Percentiles rank a stretch among this genome's conserved stretches.
phyloP scores from a whole-genome alignment of 495 filamentous ascomycete species.

The Podospora pseudocomata region DNA sequence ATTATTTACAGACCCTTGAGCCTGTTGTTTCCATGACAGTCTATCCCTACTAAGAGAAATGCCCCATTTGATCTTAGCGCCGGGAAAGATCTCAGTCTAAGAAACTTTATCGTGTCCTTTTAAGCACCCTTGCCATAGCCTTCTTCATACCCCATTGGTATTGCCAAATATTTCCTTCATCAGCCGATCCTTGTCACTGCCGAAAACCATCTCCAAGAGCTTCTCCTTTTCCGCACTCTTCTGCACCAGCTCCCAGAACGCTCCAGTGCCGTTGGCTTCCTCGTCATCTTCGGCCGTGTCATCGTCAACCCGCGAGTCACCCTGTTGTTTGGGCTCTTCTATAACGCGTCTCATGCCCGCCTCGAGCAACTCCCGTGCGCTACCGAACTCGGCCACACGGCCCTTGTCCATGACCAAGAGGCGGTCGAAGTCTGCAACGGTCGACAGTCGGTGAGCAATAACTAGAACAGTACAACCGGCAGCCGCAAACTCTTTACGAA shows the following conservation, averaged over 20 bases:
- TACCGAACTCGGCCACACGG: slow-evolving; percentile 54
- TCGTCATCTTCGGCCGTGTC: background rate
- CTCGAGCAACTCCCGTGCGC: slow-evolving; percentile 23
- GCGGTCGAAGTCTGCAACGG: slow-evolving; percentile 66
- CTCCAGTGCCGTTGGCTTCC: slow-evolving; percentile 21
- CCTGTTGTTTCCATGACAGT: background rate
- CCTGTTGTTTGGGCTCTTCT: background rate
- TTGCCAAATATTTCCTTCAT: background rate
- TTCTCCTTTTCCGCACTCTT: slow-evolving; percentile 30
- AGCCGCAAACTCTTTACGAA: slow-evolving; percentile 66
- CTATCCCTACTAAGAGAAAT: background rate
- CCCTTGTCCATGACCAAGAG: slow-evolving; percentile 64
- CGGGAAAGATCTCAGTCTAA: background rate
- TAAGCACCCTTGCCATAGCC: background rate
- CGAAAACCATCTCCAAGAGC: slow-evolving; percentile 25
- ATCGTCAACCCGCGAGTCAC: background rate
- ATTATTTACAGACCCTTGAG: background rate
- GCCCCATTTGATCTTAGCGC: no score
- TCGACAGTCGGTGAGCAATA: slow-evolving; percentile 68
- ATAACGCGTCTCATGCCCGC: slow-evolving; percentile 14
- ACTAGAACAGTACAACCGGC: slow-evolving; percentile 72
- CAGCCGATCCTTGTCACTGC: slow-evolving; percentile 12
- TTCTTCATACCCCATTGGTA: background rate
- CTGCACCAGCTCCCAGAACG: slow-evolving; percentile 30
- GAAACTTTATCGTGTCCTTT: background rate